Percentiles rank a stretch among this genome's conserved stretches.
Evolutionary conservation across 805 yeast genomes (phyloP).

Genomic region (Myxozyma kluyveri): DNA sequence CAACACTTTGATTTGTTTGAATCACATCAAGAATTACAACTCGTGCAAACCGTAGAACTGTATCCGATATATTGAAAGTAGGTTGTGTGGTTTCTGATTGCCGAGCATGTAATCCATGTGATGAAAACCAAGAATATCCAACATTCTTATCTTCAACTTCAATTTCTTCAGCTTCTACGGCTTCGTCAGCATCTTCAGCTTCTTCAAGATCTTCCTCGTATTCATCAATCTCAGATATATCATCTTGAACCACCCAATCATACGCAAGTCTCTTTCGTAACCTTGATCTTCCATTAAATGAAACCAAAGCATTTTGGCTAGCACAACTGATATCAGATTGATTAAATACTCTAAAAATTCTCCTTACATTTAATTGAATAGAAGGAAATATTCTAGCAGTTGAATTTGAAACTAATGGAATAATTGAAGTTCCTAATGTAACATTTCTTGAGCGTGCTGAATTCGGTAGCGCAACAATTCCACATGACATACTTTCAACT

Average conservation of each 20-base stretch:
- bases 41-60: constrained; percentile 14
- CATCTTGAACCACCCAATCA: not conserved
- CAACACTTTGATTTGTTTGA: constrained; percentile 14
- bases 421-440: constrained; percentile 16
- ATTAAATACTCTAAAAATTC: constrained; percentile 3
- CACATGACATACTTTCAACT: constrained; percentile 10
- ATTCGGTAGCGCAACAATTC: constrained; percentile 2
- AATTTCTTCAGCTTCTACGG: not conserved
- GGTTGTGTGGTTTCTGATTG: not conserved
- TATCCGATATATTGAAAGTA: constrained; percentile 8
- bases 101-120: not conserved
- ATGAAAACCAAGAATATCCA: not conserved
- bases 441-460: not conserved
- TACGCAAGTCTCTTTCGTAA: not conserved
- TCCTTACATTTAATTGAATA: constrained; percentile 1
- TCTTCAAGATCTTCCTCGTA: not conserved
- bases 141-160: not conserved
- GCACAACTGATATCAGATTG: constrained; percentile 9
- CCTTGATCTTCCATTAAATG: constrained; percentile 3
- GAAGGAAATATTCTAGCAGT: constrained; percentile 4
- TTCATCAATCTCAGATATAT: not conserved
- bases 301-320: constrained; percentile 24
- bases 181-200: not conserved
- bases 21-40: constrained; percentile 17
- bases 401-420: not conserved